These are phyloP conservation scores for Sophora flavescens DNA, from an alignment of 306 rosid genomes.

Conservation along the genomic window DNA sequence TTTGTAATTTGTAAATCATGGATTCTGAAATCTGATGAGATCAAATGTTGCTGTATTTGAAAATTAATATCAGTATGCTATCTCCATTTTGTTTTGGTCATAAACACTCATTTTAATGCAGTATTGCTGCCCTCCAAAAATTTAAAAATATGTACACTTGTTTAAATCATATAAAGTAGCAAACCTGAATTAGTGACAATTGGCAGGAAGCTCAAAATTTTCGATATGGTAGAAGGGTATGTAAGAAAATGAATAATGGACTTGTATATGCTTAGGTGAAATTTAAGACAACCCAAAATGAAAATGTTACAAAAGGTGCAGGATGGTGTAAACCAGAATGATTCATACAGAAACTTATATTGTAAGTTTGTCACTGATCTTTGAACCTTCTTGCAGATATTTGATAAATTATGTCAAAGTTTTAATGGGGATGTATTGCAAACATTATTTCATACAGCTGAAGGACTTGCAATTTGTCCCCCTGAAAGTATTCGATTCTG, in stretches of 20 bases:
- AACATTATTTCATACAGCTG: conserved; percentile 89
- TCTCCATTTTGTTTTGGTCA: conserved; percentile 30
- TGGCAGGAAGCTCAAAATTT: conserved; percentile 26
- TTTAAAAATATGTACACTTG: neutral
- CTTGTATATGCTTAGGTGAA: conserved; percentile 13
- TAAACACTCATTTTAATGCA: conserved; percentile 1
- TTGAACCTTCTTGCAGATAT: conserved; percentile 74
- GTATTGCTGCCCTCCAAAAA: neutral
- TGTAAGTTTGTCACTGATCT: conserved; percentile 42
- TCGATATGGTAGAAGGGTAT: conserved; percentile 6
- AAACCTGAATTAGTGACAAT: conserved; percentile 34
- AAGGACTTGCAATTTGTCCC: conserved; percentile 84
- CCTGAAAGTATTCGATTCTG: conserved; percentile 70
- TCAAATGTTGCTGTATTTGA: conserved; percentile 8
- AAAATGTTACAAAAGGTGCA: conserved; percentile 34
- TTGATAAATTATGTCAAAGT: conserved; percentile 96
- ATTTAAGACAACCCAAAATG: conserved; percentile 30
- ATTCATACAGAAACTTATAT: conserved; percentile 21
- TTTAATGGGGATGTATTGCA: conserved; percentile 92
- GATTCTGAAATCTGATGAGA: conserved; percentile 12
- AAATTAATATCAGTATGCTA: conserved; percentile 33
- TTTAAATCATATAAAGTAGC: conserved; percentile 34
- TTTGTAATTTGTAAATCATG: conserved; percentile 27
- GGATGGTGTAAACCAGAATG: conserved; percentile 22
- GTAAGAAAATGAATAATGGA: neutral